Conservation (phyloP, 2,329 filamentous ascomycete species). For the Colletotrichum cordylinicola region DNA sequence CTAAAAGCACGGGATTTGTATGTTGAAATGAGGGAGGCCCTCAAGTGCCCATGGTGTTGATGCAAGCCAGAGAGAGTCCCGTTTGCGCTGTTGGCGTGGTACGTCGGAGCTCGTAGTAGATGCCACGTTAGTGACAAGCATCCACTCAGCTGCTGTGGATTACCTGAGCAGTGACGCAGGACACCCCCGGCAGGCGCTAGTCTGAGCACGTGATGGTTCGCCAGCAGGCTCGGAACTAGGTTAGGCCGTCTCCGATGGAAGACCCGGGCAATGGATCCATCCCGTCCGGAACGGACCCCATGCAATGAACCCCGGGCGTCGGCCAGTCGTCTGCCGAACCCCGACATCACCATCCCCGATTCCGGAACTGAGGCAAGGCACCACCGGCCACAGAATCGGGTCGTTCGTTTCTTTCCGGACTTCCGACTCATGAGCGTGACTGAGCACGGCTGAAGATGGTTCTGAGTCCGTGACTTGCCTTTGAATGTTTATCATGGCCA, state of each 20-base stretch:
- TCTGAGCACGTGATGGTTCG: slow-evolving; percentile 3
- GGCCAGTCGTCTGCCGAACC: neutral
- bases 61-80: slow-evolving; percentile 8
- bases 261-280: neutral
- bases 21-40: slow-evolving; percentile 23
- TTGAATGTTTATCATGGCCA: neutral
- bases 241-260: neutral
- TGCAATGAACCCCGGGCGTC: neutral
- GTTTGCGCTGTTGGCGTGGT: slow-evolving; percentile 6
- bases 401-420: neutral
- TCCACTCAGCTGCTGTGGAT: slow-evolving; percentile 8
- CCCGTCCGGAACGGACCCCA: neutral
- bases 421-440: neutral
- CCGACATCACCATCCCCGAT: neutral
- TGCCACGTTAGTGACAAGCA: slow-evolving; percentile 35
- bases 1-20: slow-evolving; percentile 7
- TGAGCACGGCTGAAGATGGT: neutral
- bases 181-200: neutral
- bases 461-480: neutral
- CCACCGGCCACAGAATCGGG: neutral
- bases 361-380: neutral
- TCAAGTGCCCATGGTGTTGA: slow-evolving; percentile 42
- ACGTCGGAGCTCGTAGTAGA: slow-evolving; percentile 27
- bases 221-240: neutral
- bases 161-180: slow-evolving; percentile 21